These are phyloP conservation scores for Elsinoe necatrix DNA, from an alignment of 2,329 filamentous ascomycete species.

Conservation along the genomic window DNA sequence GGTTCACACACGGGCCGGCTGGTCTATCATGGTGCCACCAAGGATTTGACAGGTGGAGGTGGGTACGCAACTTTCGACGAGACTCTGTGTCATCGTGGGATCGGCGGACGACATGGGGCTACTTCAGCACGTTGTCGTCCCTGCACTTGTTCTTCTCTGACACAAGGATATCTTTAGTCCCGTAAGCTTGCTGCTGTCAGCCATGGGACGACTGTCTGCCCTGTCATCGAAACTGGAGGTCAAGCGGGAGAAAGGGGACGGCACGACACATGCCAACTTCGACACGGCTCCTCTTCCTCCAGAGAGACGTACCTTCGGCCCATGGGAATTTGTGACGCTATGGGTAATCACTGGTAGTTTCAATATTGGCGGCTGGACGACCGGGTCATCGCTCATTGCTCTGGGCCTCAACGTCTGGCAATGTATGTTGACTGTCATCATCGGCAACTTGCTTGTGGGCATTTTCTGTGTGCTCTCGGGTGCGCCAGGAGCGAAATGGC, in stretches of 20 bases:
- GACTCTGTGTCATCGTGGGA: neutral
- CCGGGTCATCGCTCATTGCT: conserved; percentile 8
- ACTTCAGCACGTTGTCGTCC: neutral
- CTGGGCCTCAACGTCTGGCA: conserved; percentile 11
- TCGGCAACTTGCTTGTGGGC: conserved; percentile 1
- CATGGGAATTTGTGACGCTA: conserved; percentile 9
- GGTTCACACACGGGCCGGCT: neutral
- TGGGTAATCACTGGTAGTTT: conserved; percentile 12
- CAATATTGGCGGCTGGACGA: conserved; percentile 12
- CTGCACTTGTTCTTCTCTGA: neutral
- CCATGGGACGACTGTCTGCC: neutral
- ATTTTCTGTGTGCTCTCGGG: conserved; percentile 1
- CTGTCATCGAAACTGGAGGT: neutral
- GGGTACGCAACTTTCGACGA: neutral
- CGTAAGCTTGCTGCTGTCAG: neutral
- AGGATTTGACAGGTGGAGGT: neutral
- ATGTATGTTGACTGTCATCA: conserved; percentile 10
- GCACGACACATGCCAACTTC: conserved; percentile 9
- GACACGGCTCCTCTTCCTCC: conserved; percentile 8
- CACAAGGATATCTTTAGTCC: neutral
- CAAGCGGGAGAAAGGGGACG: conserved; percentile 2
- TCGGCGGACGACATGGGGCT: neutral
- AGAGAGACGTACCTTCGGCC: conserved; percentile 11
- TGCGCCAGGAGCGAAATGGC: neutral
- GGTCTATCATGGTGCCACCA: neutral